Evolutionary conservation across 2,329 filamentous ascomycete genomes (phyloP).

Genomic region (Alternaria sp.): DNA sequence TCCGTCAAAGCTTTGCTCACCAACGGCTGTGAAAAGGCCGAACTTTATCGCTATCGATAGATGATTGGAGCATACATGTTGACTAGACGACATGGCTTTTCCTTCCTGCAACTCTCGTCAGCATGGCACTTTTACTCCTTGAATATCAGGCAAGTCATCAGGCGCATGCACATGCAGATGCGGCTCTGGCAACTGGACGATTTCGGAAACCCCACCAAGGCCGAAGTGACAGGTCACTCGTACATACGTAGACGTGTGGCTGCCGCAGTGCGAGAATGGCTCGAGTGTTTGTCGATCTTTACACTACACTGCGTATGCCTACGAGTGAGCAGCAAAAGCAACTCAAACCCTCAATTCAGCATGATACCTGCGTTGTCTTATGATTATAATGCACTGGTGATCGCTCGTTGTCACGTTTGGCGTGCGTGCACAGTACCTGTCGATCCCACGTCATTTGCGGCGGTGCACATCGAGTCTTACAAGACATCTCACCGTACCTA

Average conservation of each 20-base stretch:
- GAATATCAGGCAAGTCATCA: not conserved
- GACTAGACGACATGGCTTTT: not conserved
- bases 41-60: not conserved
- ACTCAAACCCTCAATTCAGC: not conserved
- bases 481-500: not conserved
- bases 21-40: conserved; percentile 1
- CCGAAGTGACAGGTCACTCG: not conserved
- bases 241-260: not conserved
- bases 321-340: not conserved
- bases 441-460: conserved; percentile 3
- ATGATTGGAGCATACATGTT: not conserved
- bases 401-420: not conserved
- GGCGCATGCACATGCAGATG: not conserved
- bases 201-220: not conserved
- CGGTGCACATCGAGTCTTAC: not conserved
- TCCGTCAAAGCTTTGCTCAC: conserved; percentile 3
- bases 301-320: conserved; percentile 1
- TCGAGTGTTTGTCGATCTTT: not conserved
- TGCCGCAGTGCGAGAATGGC: not conserved
- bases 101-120: not conserved
- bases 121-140: not conserved
- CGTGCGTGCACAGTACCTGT: not conserved
- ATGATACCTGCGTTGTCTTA: not conserved
- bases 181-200: not conserved
- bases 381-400: not conserved